These are phyloP conservation scores for Hemisphaericaspora xylofermentans DNA, from an alignment of 1,139 yeast genomes.

Conservation along the genomic window DNA sequence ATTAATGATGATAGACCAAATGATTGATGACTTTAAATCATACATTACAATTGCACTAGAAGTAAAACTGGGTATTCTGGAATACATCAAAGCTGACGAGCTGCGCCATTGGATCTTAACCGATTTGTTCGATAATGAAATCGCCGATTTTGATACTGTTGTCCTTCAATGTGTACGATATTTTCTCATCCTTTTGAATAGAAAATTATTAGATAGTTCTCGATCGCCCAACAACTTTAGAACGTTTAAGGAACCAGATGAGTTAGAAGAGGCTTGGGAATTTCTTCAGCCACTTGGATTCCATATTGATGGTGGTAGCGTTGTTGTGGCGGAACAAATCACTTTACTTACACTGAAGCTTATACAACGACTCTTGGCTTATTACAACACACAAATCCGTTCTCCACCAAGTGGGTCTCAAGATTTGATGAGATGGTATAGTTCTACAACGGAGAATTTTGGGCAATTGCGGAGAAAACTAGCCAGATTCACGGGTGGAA, in stretches of 20 bases:
- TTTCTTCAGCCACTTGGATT: conserved; percentile 72
- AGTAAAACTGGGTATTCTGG: conserved; percentile 65
- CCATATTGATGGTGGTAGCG: conserved; percentile 80
- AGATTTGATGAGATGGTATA: conserved; percentile 77
- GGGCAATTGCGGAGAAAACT: conserved; percentile 85
- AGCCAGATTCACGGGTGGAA: conserved; percentile 69
- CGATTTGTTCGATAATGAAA: conserved; percentile 60
- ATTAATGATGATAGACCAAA: conserved; percentile 94
- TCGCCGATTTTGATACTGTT: conserved; percentile 61
- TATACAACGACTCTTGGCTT: conserved; percentile 66
- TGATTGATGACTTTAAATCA: conserved; percentile 80
- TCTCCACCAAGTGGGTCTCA: conserved; percentile 53
- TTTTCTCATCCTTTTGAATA: conserved; percentile 66
- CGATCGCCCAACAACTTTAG: conserved; percentile 63
- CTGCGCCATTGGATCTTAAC: conserved; percentile 72
- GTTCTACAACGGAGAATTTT: conserved; percentile 79
- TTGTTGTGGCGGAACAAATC: conserved; percentile 76
- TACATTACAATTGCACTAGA: conserved; percentile 77
- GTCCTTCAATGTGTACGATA: conserved; percentile 75
- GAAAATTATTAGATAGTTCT: conserved; percentile 77
- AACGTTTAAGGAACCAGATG: conserved; percentile 91
- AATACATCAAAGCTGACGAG: conserved; percentile 62
- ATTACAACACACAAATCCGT: conserved; percentile 68
- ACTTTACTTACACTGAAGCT: conserved; percentile 65
- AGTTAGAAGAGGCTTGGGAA: conserved; percentile 74